Base-by-base conservation (phyloP, 2,329 filamentous ascomycete species). In the Hymenoscyphus repandus region DNA sequence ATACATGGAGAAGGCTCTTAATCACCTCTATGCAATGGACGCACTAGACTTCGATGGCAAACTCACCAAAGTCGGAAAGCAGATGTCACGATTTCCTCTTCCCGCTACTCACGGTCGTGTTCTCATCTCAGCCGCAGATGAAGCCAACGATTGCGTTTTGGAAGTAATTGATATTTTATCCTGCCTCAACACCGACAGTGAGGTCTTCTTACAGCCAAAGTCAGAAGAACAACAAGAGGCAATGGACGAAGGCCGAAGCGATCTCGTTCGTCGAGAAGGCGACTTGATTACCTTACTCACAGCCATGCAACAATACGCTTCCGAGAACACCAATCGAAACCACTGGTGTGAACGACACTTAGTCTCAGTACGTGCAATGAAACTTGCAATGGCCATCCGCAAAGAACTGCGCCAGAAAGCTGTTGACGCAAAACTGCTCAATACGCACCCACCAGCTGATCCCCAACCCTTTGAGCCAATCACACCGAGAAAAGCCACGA, bases 151-250 rank as follows among this genome's bases (percentile, higher is more conserved):
- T 59, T 95, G 90, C 59, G 71, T 96, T 1, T 68, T 85, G 0
- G 90, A 96, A 58, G 84, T 83, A 3, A 92, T 99, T 56, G 93
- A 97, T 62, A 85, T 96, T 49, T 87, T 86, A 33, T 73, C 82
- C 0, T 82, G 79, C 53, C 73, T 86, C 18, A 84, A 80, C 0
- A 73, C 79, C 0, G 82, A 82, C 38, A 79, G 83, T 45, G 80
- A 82, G 52, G 77, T 85, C 10, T 85, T 84, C 59, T 66, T 80
- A 10, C 78, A 81, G 41, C 67, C 82, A 0, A 77, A 79, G 43
- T 77, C 76, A 0, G 79, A 83, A 55, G 78, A 83, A 53, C 73
- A 70, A 2, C 69, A 70, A 18, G 79, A 83, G 47, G 72, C 77
- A 17, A 72, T 77, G 1, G 77, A 79, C 51, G 72, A 73, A 12